These are phyloP conservation scores for Anisodus acutangulus DNA, from an alignment of 257 asterid genomes.

Conservation along the genomic window DNA sequence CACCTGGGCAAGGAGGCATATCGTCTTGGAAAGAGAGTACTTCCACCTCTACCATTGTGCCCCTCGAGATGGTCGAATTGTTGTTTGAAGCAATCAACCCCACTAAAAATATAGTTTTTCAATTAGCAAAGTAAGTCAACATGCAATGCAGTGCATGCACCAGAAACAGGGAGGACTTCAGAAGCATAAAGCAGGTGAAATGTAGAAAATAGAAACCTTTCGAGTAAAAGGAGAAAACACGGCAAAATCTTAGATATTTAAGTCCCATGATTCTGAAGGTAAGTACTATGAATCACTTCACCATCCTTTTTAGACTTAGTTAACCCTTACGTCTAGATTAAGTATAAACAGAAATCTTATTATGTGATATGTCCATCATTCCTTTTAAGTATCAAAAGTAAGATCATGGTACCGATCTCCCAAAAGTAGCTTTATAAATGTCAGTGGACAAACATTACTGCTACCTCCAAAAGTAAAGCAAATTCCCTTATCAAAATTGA, in stretches of 20 bases:
- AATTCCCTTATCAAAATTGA: neutral
- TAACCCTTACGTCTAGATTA: neutral
- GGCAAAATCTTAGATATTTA: neutral
- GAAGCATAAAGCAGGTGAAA: neutral
- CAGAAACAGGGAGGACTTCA: conserved; percentile 14
- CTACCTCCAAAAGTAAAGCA: neutral
- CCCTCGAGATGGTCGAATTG: conserved; percentile 88
- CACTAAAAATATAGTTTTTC: conserved; percentile 44
- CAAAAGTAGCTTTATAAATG: neutral
- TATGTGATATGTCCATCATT: neutral
- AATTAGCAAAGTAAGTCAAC: conserved; percentile 13
- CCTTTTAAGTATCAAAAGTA: neutral
- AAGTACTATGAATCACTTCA: neutral
- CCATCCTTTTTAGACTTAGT: neutral
- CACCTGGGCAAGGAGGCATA: conserved; percentile 95
- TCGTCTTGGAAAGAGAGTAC: conserved; percentile 68
- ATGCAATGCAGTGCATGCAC: neutral
- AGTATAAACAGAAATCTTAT: neutral
- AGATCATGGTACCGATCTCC: neutral
- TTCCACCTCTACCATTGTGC: conserved; percentile 59
- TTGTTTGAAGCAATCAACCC: conserved; percentile 88
- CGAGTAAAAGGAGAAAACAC: neutral
- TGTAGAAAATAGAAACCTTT: conserved; percentile 10
- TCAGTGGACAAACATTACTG: neutral
- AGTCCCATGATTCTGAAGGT: neutral